Percentiles rank a stretch among this genome's conserved stretches.
These are phyloP conservation scores for Psilocybe cubensis DNA, from an alignment of 768 basidiomycete genomes.

Conservation along the genomic window DNA sequence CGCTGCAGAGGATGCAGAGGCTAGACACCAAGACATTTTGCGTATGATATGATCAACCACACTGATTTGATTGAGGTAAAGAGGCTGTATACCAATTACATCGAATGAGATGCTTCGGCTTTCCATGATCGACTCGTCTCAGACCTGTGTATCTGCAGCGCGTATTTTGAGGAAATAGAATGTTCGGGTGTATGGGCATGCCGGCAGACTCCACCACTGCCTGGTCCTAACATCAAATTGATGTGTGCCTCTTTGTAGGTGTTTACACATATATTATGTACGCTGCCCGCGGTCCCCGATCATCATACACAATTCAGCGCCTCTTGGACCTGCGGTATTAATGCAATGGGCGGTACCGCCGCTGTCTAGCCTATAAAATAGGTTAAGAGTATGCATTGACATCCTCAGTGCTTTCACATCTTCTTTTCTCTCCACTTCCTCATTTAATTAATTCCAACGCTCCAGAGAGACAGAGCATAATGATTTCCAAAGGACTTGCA, in stretches of 20 bases:
- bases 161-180: too few relatives aligned
- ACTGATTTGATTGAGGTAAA: too few relatives aligned
- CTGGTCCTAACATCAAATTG: neutral
- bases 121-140: too few relatives aligned
- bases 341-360: neutral
- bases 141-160: too few relatives aligned
- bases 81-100: too few relatives aligned
- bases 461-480: neutral
- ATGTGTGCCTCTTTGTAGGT: neutral
- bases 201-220: neutral
- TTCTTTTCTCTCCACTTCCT: neutral
- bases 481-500: slow-evolving; percentile 11
- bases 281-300: neutral
- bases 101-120: too few relatives aligned
- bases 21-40: too few relatives aligned
- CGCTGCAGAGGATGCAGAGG: too few relatives aligned
- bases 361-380: neutral
- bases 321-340: neutral
- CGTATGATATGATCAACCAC: too few relatives aligned
- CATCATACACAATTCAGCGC: neutral
- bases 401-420: neutral
- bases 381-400: neutral
- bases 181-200: too few relatives aligned
- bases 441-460: neutral
- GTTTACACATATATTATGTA: too few relatives aligned